A percentile compares a stretch with the other conserved stretches of the same genome.
phyloP scores from a whole-genome alignment of 805 yeast species.

The Cyberlindnera xishuangbannaensis region DNA sequence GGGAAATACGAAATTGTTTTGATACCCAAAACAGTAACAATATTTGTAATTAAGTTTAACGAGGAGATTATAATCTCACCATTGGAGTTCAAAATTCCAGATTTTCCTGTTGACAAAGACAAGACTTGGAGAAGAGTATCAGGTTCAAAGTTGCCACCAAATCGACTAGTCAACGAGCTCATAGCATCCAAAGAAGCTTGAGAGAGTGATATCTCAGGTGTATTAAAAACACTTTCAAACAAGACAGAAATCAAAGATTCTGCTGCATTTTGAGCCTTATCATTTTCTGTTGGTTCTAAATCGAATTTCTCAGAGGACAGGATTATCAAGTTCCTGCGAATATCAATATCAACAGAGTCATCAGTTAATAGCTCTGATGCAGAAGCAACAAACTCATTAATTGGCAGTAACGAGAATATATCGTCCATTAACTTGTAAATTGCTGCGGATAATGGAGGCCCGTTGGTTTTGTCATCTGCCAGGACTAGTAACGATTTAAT shows the following conservation, averaged over 20 bases:
- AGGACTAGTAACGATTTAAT: constrained; percentile 16
- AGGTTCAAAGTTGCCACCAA: constrained; percentile 46
- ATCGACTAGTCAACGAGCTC: constrained; percentile 56
- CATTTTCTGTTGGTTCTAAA: constrained; percentile 51
- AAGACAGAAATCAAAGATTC: constrained; percentile 45
- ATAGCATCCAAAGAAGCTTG: constrained; percentile 69
- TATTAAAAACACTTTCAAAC: constrained; percentile 30
- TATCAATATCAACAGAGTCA: constrained; percentile 33
- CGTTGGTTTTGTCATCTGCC: constrained; percentile 23
- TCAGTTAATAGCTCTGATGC: constrained; percentile 37
- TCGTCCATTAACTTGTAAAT: constrained; percentile 51
- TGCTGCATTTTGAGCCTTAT: constrained; percentile 45
- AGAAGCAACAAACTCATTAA: constrained; percentile 63
- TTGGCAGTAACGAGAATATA: constrained; percentile 67
- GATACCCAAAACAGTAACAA: constrained; percentile 75
- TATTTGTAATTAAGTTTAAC: constrained; percentile 61
- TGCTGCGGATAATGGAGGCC: no score
- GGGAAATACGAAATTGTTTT: constrained; percentile 82
- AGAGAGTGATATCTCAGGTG: no score
- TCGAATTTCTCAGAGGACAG: constrained; percentile 67
- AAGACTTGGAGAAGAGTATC: constrained; percentile 45
- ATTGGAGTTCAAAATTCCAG: constrained; percentile 47
- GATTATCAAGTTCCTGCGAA: constrained; percentile 56
- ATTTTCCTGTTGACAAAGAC: constrained; percentile 40
- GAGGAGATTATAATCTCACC: constrained; percentile 71